Evolutionary conservation across 352 stramenopile species (phyloP), one percentile per base, ranked within the genome.

Genomic region (Globisporangium parvum): DNA sequence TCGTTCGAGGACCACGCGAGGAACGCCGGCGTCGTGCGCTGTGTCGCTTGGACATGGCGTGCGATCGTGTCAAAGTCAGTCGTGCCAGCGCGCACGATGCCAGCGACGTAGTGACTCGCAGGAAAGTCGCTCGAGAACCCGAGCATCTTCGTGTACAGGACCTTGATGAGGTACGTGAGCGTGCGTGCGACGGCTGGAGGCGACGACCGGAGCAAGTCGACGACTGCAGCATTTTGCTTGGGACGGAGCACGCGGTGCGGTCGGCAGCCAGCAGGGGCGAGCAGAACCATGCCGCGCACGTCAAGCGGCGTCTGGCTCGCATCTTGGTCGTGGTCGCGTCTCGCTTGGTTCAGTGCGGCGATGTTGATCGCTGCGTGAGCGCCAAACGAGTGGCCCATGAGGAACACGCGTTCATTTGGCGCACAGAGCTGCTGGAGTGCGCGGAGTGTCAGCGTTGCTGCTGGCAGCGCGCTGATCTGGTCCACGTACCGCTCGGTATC

Each of bases 341-440:
- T 37, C 31, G 31, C 35, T 6, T 62, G 55, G 44, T 77, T 63
- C n/a, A 72, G 35, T 6, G 70, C 68, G 11, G 75, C 73, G 31
- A 86, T 63, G 31, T 77, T 75, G 44, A 86, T 61, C n/a, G 67
- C 73, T 5, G 69, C 61, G 35, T 86, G 75, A 0, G 66, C 71
- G 26, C 75, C 75, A 28, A 83, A 83, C 12, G 75, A 85, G 57
- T 81, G 75, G 2, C 72, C 75, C 0, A 83, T 55, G 14, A 83
- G 44, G 46, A 85, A 80, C 6, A 77, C 55, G 3, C 68, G 70
- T 47, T 59, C 57, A 6, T 55, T 57, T 10, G 20, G n/a, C 3
- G 23, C 41, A 51, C 70, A 78, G 11, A 84, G 52, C 26, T 58
- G 51, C 9, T 56, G 23, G 6, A 80, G 48, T 3, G 64, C 73